Percentiles rank a stretch among this genome's conserved stretches.
Evolutionary conservation across 2,329 filamentous ascomycete genomes (phyloP).

Genomic region (Fusarium floridanum): DNA sequence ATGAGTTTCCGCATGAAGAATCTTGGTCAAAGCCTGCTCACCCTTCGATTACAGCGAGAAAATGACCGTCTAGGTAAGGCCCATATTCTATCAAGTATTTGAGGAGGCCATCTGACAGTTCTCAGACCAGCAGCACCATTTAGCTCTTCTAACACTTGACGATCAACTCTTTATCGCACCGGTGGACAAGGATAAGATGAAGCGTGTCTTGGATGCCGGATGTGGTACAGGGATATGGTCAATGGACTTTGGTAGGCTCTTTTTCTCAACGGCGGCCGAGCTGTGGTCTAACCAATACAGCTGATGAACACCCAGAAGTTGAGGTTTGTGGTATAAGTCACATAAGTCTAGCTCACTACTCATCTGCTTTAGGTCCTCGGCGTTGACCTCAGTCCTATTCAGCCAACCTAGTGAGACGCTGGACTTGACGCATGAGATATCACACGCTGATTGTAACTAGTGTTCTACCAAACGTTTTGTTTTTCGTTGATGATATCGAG

Average conservation of each 20-base stretch:
- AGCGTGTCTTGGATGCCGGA: constrained; percentile 26
- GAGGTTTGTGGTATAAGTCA: not conserved
- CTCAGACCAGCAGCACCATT: constrained; percentile 27
- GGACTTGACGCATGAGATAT: accelerated
- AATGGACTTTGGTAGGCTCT: constrained; percentile 25
- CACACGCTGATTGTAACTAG: not conserved
- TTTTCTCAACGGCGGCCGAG: too few relatives aligned
- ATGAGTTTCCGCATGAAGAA: not conserved
- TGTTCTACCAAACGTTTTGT: constrained; percentile 22
- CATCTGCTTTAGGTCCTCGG: constrained; percentile 21
- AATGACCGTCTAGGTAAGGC: constrained; percentile 24
- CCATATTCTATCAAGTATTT: not conserved
- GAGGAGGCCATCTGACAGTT: not conserved
- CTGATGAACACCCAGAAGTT: constrained; percentile 29
- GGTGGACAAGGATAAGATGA: not conserved
- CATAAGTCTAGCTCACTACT: not conserved
- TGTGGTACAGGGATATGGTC: constrained; percentile 35
- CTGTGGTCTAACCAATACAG: not conserved
- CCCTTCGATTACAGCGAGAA: constrained; percentile 3
- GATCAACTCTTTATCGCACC: constrained; percentile 17
- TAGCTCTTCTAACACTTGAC: constrained; percentile 19
- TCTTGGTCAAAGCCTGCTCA: not conserved
- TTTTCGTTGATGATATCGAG: constrained; percentile 32
- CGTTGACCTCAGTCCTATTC: constrained; percentile 35
- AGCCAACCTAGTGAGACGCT: constrained; percentile 23